Evolutionary conservation across 345 rosid species (phyloP).

Genomic region (Brassica rapa): DNA sequence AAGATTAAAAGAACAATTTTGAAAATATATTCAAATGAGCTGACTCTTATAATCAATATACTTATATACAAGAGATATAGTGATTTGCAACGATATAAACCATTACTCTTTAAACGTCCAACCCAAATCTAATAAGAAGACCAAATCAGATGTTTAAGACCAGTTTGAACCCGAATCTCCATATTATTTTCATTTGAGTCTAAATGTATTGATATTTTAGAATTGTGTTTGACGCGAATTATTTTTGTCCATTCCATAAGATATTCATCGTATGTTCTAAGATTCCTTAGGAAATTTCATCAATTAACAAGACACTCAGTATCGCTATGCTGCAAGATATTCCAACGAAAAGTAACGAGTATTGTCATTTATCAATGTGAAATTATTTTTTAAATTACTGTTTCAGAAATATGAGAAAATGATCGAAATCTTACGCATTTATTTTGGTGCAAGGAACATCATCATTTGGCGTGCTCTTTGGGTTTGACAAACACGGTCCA

Average conservation of each 20-base stretch:
- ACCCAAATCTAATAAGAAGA: too few relatives aligned
- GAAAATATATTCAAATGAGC: neutral
- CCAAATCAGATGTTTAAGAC: too few relatives aligned
- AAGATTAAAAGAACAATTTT: neutral
- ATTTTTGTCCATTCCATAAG: neutral
- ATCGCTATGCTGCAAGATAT: neutral
- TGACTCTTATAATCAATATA: neutral
- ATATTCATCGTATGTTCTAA: conserved; percentile 2
- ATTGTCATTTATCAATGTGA: neutral
- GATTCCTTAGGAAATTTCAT: neutral
- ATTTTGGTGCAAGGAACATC: conserved; percentile 36
- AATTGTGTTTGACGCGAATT: neutral
- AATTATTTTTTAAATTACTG: neutral
- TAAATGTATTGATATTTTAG: neutral
- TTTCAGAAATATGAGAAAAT: neutral
- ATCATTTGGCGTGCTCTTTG: conserved; percentile 40
- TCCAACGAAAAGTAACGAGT: neutral
- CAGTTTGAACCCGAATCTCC: neutral
- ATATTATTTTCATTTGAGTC: neutral
- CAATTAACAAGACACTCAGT: neutral
- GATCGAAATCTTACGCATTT: neutral
- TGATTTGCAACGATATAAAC: too few relatives aligned
- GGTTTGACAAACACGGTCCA: conserved; percentile 23
- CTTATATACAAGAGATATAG: neutral
- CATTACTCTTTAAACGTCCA: too few relatives aligned